A percentile compares a stretch with the other conserved stretches of the same genome.
Evolutionary conservation across 2,329 filamentous ascomycete species (phyloP).

Genomic region (Domatiomyces catenatus): DNA sequence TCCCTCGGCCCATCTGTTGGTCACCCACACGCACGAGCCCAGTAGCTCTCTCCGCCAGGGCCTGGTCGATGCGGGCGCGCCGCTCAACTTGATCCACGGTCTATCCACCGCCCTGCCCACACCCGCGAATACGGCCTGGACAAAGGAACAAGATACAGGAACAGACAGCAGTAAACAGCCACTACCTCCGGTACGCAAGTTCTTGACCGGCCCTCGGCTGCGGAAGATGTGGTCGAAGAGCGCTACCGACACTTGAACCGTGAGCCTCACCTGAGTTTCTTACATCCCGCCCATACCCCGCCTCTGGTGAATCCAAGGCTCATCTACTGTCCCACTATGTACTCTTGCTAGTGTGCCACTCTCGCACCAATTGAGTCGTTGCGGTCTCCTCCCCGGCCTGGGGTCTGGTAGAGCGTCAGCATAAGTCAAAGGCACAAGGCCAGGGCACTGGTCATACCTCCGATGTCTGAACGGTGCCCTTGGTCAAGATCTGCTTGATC

Average conservation of each 20-base stretch:
- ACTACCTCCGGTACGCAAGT: not conserved
- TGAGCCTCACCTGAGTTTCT: not conserved
- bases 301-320: not conserved
- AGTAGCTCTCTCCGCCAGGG: not conserved
- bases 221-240: not conserved
- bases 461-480: conserved; percentile 51
- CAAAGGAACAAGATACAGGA: not conserved
- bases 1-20: not conserved
- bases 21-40: not conserved
- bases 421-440: not conserved
- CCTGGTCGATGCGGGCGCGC: not conserved
- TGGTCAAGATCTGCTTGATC: conserved; percentile 65
- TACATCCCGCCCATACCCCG: not conserved
- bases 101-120: not conserved
- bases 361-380: conserved; percentile 13
- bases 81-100: not conserved
- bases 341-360: conserved; percentile 7
- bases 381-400: conserved; percentile 12
- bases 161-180: not conserved
- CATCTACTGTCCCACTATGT: not conserved
- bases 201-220: not conserved
- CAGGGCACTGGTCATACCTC: conserved; percentile 31
- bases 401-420: conserved; percentile 2
- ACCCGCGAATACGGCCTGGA: not conserved
- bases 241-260: not conserved